phyloP scores from a whole-genome alignment of 139 green algal species.

The Chlamydomonas sphaeroides region DNA sequence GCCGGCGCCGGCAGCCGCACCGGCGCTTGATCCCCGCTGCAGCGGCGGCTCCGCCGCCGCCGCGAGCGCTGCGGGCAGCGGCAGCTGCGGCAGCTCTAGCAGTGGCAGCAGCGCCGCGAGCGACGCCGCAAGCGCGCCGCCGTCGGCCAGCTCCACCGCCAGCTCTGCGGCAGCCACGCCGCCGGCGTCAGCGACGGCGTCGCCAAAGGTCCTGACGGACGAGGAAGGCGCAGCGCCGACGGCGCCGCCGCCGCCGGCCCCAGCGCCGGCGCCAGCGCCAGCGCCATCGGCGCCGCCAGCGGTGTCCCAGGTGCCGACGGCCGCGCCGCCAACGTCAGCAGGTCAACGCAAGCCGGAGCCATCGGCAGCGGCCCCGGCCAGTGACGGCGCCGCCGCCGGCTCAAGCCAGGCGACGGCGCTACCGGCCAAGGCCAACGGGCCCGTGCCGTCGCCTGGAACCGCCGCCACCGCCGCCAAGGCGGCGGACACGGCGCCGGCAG shows the following conservation, averaged over 20 bases:
- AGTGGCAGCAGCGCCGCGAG: neutral
- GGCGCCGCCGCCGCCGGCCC: neutral
- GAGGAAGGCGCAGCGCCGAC: neutral
- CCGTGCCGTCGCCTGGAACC: neutral
- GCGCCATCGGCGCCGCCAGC: neutral
- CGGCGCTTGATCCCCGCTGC: neutral
- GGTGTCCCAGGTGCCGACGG: neutral
- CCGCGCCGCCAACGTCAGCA: too few species aligned
- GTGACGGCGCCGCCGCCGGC: too few species aligned
- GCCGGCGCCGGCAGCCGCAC: neutral
- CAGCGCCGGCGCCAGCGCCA: neutral
- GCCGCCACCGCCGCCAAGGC: neutral
- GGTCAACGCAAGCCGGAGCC: too few species aligned
- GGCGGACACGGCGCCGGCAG: neutral
- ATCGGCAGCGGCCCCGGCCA: too few species aligned
- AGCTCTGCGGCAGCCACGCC: neutral
- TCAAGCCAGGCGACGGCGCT: too few species aligned
- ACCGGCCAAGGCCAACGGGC: too few species aligned
- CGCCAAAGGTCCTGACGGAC: constrained; percentile 9
- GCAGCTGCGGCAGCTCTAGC: neutral
- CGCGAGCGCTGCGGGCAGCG: neutral
- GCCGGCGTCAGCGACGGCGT: neutral
- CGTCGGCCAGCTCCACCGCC: neutral
- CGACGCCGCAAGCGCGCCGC: neutral
- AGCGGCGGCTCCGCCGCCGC: neutral